These are phyloP conservation scores for Clavispora santaluciae DNA, from an alignment of 805 yeast genomes.

Conservation along the genomic window DNA sequence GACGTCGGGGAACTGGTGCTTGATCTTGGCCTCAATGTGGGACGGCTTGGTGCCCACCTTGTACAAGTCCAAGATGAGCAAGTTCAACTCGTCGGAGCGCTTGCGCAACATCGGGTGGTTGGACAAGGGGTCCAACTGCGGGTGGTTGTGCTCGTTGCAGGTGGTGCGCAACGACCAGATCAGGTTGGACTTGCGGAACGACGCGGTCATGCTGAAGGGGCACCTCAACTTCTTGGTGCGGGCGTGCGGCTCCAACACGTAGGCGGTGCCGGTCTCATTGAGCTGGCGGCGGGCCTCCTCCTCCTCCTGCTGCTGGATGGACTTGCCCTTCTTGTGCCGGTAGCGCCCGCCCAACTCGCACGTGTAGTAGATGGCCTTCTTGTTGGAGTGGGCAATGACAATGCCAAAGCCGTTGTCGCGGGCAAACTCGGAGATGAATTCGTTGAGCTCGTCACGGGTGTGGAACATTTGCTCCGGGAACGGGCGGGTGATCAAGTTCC, in stretches of 20 bases:
- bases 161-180: slow-evolving; percentile 51
- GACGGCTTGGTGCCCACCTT: slow-evolving; percentile 53
- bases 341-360: slow-evolving; percentile 56
- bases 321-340: slow-evolving; percentile 42
- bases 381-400: slow-evolving; percentile 55
- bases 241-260: slow-evolving; percentile 36
- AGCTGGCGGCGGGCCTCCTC: slow-evolving; percentile 18
- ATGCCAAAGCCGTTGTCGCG: slow-evolving; percentile 55
- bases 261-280: slow-evolving; percentile 28
- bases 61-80: slow-evolving; percentile 47
- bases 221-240: slow-evolving; percentile 51
- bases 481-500: slow-evolving; percentile 49
- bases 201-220: slow-evolving; percentile 58
- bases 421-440: slow-evolving; percentile 52
- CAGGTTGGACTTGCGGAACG: slow-evolving; percentile 44
- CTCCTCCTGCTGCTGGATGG: slow-evolving; percentile 18
- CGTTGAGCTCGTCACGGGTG: slow-evolving; percentile 45
- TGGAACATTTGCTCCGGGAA: slow-evolving; percentile 51
- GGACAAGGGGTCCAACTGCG: slow-evolving; percentile 50
- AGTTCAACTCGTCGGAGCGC: slow-evolving; percentile 48
- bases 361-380: slow-evolving; percentile 54
- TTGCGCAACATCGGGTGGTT: slow-evolving; percentile 56
- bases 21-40: slow-evolving; percentile 47
- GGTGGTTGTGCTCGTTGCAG: slow-evolving; percentile 55
- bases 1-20: slow-evolving; percentile 48